These are phyloP conservation scores for Cladophialophora bantiana DNA, from an alignment of 2,329 filamentous ascomycete species.

Conservation along the genomic window DNA sequence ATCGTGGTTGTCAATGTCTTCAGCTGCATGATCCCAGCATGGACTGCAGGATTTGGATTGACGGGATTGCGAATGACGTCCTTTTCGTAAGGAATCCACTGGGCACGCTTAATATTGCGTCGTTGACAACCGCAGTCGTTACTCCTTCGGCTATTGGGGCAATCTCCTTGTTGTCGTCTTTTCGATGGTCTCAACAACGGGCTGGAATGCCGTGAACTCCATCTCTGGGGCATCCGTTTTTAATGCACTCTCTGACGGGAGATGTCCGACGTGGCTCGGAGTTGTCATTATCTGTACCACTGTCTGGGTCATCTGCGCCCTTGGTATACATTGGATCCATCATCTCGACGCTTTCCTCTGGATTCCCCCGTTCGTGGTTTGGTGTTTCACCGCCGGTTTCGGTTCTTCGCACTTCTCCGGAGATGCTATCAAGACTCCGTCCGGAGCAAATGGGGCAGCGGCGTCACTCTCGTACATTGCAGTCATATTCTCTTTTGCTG, in stretches of 20 bases:
- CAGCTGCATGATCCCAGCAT: conserved; percentile 41
- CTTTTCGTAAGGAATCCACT: conserved; percentile 34
- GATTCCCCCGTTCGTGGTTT: conserved; percentile 49
- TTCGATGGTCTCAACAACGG: conserved; percentile 49
- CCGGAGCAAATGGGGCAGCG: conserved; percentile 45
- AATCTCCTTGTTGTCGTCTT: conserved; percentile 49
- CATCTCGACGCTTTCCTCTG: conserved; percentile 47
- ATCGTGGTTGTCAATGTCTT: conserved; percentile 47
- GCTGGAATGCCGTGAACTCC: conserved; percentile 51
- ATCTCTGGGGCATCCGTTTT: conserved; percentile 49
- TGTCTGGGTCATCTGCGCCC: conserved; percentile 48
- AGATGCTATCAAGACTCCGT: conserved; percentile 39
- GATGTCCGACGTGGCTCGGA: conserved; percentile 48
- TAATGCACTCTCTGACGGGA: conserved; percentile 48
- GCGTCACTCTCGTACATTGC: conserved; percentile 48
- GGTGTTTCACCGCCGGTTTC: conserved; percentile 49
- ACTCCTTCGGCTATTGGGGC: conserved; percentile 51
- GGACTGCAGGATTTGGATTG: conserved; percentile 44
- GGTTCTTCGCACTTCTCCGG: conserved; percentile 46
- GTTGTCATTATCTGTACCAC: conserved; percentile 49
- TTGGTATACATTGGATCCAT: conserved; percentile 51
- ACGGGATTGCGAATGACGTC: conserved; percentile 49
- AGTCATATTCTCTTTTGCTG: conserved; percentile 48
- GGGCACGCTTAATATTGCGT: not conserved
- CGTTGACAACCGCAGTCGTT: conserved; percentile 40